These are phyloP conservation scores for Arthrobotrys megalospora DNA, from an alignment of 2,329 filamentous ascomycete species.

Conservation along the genomic window DNA sequence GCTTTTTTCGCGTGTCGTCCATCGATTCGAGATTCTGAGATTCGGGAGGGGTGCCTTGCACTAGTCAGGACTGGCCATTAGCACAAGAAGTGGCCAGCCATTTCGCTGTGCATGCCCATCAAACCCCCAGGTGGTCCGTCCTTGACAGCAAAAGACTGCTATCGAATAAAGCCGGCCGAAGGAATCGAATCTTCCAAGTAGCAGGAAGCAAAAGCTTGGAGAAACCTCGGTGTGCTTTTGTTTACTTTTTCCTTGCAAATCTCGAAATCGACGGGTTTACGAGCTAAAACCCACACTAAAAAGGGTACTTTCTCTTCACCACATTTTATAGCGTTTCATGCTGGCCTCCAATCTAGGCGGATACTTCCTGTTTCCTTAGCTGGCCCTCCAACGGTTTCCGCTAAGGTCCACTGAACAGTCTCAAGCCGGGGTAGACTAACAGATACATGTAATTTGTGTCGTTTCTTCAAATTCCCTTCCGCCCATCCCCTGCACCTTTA, in stretches of 20 bases:
- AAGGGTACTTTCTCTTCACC: constrained; percentile 53
- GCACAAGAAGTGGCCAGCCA: constrained; percentile 47
- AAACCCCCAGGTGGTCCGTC: constrained; percentile 40
- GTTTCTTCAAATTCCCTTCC: constrained; percentile 55
- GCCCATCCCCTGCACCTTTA: constrained; percentile 51
- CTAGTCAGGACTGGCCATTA: constrained; percentile 52
- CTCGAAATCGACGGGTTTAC: constrained; percentile 55
- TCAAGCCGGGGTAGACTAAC: constrained; percentile 58
- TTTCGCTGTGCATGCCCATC: constrained; percentile 46
- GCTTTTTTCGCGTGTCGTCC: constrained; percentile 54
- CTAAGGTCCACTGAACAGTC: constrained; percentile 56
- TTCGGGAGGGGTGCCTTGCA: constrained; percentile 60
- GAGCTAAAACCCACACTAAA: constrained; percentile 55
- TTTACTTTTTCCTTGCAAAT: constrained; percentile 59
- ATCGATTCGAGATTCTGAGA: constrained; percentile 61
- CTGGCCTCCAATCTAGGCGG: constrained; percentile 40
- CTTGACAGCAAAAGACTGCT: constrained; percentile 32
- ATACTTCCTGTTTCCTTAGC: constrained; percentile 49
- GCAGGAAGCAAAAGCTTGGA: constrained; percentile 32
- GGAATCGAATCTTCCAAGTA: constrained; percentile 40
- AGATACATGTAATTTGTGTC: constrained; percentile 57
- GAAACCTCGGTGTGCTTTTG: constrained; percentile 30
- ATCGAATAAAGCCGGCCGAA: constrained; percentile 23
- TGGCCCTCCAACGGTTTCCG: constrained; percentile 58
- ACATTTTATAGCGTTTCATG: constrained; percentile 59